These are phyloP conservation scores for Blastocystis sp. DNA, from an alignment of 352 stramenopile genomes.

Conservation along the genomic window DNA sequence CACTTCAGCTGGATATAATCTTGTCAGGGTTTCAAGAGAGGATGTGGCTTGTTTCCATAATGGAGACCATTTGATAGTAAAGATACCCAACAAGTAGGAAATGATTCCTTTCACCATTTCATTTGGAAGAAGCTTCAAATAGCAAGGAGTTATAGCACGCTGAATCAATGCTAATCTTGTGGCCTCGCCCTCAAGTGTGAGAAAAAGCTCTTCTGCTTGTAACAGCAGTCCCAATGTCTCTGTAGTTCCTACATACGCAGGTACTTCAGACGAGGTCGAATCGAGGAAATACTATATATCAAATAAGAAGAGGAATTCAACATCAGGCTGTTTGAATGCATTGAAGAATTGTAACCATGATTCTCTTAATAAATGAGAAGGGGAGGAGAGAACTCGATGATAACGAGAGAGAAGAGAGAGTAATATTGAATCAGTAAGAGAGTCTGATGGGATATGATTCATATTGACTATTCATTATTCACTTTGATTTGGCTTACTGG, in stretches of 20 bases:
- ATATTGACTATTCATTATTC: not conserved
- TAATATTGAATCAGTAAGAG: not conserved
- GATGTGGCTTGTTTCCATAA: not conserved
- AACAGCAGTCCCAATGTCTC: not conserved
- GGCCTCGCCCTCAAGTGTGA: not conserved
- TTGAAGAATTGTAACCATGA: conserved; percentile 7
- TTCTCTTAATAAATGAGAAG: not conserved
- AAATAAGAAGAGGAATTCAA: not conserved
- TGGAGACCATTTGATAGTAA: conserved; percentile 30
- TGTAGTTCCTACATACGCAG: not conserved
- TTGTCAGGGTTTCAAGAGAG: not conserved
- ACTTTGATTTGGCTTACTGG: not conserved
- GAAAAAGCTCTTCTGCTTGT: not conserved
- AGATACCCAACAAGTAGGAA: not conserved
- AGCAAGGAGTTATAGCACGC: not conserved
- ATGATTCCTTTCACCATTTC: not conserved
- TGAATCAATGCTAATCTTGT: not conserved
- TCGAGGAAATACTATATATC: not conserved
- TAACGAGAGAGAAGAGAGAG: not conserved
- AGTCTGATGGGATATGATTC: not conserved
- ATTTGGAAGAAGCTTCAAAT: not conserved
- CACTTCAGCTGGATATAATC: not conserved
- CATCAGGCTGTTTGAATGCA: conserved; percentile 17
- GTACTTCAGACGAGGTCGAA: not conserved
- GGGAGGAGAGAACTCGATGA: not conserved